Base-by-base conservation (phyloP, 495 filamentous ascomycete species). In the Melanomma pulvis-pyrius region DNA sequence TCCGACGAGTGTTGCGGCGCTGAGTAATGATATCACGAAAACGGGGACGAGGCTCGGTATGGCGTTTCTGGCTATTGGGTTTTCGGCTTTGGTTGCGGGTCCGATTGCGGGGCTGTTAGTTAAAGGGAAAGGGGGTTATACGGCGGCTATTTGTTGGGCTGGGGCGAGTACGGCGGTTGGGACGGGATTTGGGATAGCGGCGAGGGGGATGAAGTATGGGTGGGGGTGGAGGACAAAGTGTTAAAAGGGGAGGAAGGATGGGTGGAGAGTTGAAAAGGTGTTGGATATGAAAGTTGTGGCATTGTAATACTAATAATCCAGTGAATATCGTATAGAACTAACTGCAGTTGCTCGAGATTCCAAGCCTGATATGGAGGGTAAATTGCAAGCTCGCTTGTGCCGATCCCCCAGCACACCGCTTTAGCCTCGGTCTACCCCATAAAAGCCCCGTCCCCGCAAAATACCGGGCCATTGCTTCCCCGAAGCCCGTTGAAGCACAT, bases 1-100 rank as follows among this genome's bases (percentile, higher is more conserved):
- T 75, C 79, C 87, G 30, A 76, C 82, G 72, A 80, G 84, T 64
- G 59, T 89, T 64, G 84, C 83, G 17, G 84, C 85, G 4, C 81
- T 90, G 26, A 82, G 79, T 0, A 83, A 81, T 2, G 87, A 93
- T 70, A 62, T 88, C 70, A 81, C 82, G 28, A 92, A 90, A 76
- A 80, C 81, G n/a, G 89, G 91, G 0, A 84, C 86, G 53, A 82
- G 90, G n/a, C 88, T 92, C 79, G 92, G 91, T 2, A 92, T 94
- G 89, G 82, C 87, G 26, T 89, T 94, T 64, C 86, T 82, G 13
- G 83, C 91, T 30, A 83, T 89, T 19, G 86, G 83, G 46, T 84
- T 93, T 57, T 89, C 90, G 0, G 83, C 83, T 17, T 78, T 94
- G 28, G 88, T 87, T 21, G 91, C 90, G 0, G 83, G 89, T 8